Evolutionary conservation across 257 asterid species (phyloP), one percentile per base, ranked within the genome.

Genomic region (Capsicum pubescens): DNA sequence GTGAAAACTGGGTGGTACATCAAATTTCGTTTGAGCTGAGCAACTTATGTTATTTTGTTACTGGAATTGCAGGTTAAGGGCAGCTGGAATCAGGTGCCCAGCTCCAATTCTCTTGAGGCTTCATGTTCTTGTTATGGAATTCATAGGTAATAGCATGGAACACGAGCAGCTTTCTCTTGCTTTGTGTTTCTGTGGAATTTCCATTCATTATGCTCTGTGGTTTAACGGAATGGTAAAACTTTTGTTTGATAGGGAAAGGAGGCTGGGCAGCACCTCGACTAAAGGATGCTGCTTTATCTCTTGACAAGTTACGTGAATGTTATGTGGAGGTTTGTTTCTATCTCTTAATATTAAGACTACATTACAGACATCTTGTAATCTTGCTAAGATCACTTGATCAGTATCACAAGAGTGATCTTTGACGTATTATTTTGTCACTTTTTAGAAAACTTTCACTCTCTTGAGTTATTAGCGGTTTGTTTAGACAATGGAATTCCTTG

Each of bases 201-300:
- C 61, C 46, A 0, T 14, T 77, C 50, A 15, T 77, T 54, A 14
- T 5, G 0, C 64, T 26, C 50, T 7, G 9, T 72, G 80, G n/a
- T 72, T 48, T 10, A 72, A 46, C 7, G 32, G 5, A 5, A 0
- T 8, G 79, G 15, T 54, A 54, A 54, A 13, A 13, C 42, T 50
- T 77, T 26, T 77, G 82, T 77, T 0, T 14, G 50, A 81, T 87
- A 96, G 99, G 99, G 79, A 92, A 90, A 85, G 88, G 91, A 32
- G 99, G 98, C 78, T 96, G 99, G 98, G 98, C 98, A 83, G 98
- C 98, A 70, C 98, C 99, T 84, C 94, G 99, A 83, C 98, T 97
- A 78, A 97, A 95, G 91, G 99, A 97, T 93, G 98, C 99, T 82
- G 91, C 90, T 86, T 90, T 97, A 69, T 93, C 99, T 57, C 90